These are phyloP conservation scores for Hylodesmum podocarpum DNA, from an alignment of 306 rosid genomes.

Conservation along the genomic window DNA sequence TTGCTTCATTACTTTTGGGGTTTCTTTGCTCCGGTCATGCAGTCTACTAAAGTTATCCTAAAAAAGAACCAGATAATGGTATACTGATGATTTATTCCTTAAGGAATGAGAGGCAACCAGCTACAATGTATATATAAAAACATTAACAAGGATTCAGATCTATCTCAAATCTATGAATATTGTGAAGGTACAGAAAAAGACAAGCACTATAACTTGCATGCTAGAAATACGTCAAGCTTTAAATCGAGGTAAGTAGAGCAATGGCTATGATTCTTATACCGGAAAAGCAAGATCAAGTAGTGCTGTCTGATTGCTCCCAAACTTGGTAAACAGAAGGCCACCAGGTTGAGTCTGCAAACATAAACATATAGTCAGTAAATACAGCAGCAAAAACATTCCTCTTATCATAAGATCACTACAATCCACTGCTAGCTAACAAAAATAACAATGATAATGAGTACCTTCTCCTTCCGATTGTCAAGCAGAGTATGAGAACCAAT, in stretches of 20 bases:
- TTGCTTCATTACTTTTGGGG: constrained; percentile 82
- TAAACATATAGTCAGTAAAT: constrained; percentile 7
- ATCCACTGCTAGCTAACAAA: constrained; percentile 15
- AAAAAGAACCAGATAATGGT: constrained; percentile 19
- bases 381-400: constrained; percentile 1
- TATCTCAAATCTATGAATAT: constrained; percentile 18
- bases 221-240: constrained; percentile 11
- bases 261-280: constrained; percentile 47
- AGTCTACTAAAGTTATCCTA: constrained; percentile 89
- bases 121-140: not conserved
- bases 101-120: constrained; percentile 18
- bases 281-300: constrained; percentile 97
- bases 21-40: constrained; percentile 90
- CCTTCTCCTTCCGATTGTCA: constrained; percentile 95
- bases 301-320: constrained; percentile 92
- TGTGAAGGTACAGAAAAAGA: not conserved
- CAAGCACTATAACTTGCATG: not conserved
- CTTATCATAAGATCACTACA: not conserved
- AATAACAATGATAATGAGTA: constrained; percentile 34
- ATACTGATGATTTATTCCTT: constrained; percentile 14
- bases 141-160: not conserved
- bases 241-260: constrained; percentile 9
- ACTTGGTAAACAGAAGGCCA: constrained; percentile 90
- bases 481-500: constrained; percentile 85
- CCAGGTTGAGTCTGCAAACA: constrained; percentile 82